These are phyloP conservation scores for Microdochium paspali DNA, from an alignment of 2,329 filamentous ascomycete genomes.

Conservation along the genomic window DNA sequence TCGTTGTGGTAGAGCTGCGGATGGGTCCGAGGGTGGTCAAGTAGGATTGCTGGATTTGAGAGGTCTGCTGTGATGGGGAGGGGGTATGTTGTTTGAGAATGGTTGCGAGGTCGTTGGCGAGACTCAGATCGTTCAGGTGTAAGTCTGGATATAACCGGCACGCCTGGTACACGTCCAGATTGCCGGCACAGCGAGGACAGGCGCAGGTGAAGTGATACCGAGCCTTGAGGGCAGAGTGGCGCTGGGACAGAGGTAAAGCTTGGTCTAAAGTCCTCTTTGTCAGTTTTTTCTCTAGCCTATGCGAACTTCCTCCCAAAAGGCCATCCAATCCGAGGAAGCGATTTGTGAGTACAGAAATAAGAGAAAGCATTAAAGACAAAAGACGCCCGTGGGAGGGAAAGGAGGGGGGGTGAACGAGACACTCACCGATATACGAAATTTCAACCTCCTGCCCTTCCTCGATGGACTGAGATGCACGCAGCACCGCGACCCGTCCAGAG, in stretches of 20 bases:
- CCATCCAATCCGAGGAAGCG: too few relatives aligned
- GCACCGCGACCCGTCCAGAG: constrained; percentile 35
- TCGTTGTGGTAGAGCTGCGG: constrained; percentile 2
- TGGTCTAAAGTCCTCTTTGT: constrained; percentile 29
- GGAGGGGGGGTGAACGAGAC: neutral
- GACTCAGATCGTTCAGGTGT: constrained; percentile 32
- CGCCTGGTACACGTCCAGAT: constrained; percentile 46
- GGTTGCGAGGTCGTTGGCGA: constrained; percentile 28
- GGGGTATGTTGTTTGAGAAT: constrained; percentile 24
- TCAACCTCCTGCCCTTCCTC: constrained; percentile 44
- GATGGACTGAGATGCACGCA: constrained; percentile 41
- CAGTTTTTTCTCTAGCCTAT: constrained; percentile 2
- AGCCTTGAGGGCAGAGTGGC: constrained; percentile 29
- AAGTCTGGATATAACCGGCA: constrained; percentile 30
- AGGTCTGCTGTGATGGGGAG: constrained; percentile 23
- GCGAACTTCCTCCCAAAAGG: too few relatives aligned
- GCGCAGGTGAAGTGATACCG: constrained; percentile 43
- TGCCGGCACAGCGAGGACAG: constrained; percentile 37
- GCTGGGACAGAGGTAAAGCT: constrained; percentile 30
- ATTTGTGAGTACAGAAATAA: too few relatives aligned
- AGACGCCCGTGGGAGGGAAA: too few relatives aligned
- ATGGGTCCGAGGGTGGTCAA: too few relatives aligned
- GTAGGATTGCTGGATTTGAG: constrained; percentile 29
- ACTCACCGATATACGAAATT: constrained; percentile 51
- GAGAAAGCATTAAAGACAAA: neutral